A percentile compares a stretch with the other conserved stretches of the same genome.
Conservation (phyloP, 2,329 filamentous ascomycete genomes). For the Botryotinia narcissicola region DNA sequence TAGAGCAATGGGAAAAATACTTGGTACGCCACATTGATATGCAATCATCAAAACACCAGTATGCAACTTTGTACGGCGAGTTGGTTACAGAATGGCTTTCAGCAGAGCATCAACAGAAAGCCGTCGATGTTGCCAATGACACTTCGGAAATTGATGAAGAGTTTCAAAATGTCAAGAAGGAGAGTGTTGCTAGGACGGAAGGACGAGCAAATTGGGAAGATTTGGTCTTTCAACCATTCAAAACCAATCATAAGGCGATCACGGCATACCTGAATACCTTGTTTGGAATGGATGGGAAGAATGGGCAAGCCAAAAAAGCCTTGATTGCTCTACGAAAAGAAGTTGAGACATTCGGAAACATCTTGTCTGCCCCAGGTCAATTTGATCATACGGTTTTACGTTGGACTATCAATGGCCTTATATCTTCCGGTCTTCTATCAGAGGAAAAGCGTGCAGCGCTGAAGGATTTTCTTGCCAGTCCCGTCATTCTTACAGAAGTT, state of each 20-base stretch:
- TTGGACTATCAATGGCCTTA: constrained; percentile 48
- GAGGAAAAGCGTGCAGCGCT: constrained; percentile 51
- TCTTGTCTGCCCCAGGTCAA: constrained; percentile 32
- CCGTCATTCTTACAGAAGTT: constrained; percentile 51
- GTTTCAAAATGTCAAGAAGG: constrained; percentile 41
- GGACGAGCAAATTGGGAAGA: constrained; percentile 54
- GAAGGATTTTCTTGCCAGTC: constrained; percentile 49
- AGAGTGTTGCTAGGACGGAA: constrained; percentile 40
- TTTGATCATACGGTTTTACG: constrained; percentile 45
- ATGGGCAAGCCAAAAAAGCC: constrained; percentile 43
- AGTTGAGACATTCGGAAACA: constrained; percentile 41
- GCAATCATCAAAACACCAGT: constrained; percentile 54
- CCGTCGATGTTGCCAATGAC: not conserved
- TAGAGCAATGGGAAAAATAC: constrained; percentile 48
- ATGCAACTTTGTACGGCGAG: constrained; percentile 54
- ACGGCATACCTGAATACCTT: constrained; percentile 50
- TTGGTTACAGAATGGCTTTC: constrained; percentile 55
- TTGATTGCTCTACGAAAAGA: constrained; percentile 44
- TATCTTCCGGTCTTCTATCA: constrained; percentile 50
- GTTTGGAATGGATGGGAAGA: constrained; percentile 41
- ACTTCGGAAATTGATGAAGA: not conserved
- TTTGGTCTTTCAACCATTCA: constrained; percentile 50
- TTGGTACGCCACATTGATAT: constrained; percentile 48
- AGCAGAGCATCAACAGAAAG: constrained; percentile 27
- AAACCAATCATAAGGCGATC: constrained; percentile 48